Evolutionary conservation across 805 yeast species (phyloP).

Genomic region (Candida insectorum): DNA sequence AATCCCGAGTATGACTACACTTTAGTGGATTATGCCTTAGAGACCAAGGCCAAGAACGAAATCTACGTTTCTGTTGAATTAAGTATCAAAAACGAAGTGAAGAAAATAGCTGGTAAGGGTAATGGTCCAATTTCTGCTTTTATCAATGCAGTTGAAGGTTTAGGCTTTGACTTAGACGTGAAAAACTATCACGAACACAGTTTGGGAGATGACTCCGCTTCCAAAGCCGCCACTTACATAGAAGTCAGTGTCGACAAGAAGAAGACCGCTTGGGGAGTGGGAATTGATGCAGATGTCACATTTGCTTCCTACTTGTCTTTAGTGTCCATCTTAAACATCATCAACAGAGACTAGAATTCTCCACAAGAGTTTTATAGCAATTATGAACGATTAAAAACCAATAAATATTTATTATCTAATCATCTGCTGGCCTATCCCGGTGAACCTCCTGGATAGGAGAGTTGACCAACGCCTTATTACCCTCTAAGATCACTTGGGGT

Average conservation of each 20-base stretch:
- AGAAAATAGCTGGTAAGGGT: conserved; percentile 56
- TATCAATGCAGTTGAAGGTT: conserved; percentile 54
- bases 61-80: conserved; percentile 47
- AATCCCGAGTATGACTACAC: conserved; percentile 25
- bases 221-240: conserved; percentile 76
- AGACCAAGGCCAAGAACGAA: conserved; percentile 32
- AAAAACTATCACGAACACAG: conserved; percentile 77
- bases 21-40: conserved; percentile 47
- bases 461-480: conserved; percentile 8
- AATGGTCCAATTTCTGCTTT: conserved; percentile 84
- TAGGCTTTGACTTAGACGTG: conserved; percentile 55
- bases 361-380: neutral
- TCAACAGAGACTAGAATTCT: conserved; percentile 15
- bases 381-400: neutral
- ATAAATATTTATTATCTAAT: neutral
- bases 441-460: conserved; percentile 12
- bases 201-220: conserved; percentile 65
- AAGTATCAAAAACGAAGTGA: conserved; percentile 40
- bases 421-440: conserved; percentile 5
- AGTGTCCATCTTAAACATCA: conserved; percentile 58
- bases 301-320: conserved; percentile 76
- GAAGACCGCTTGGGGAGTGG: conserved; percentile 78
- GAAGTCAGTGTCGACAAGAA: conserved; percentile 33
- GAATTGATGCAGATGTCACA: conserved; percentile 85
- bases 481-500: conserved; percentile 9